phyloP scores from a whole-genome alignment of 306 rosid genomes.

The Cajanus cajan region DNA sequence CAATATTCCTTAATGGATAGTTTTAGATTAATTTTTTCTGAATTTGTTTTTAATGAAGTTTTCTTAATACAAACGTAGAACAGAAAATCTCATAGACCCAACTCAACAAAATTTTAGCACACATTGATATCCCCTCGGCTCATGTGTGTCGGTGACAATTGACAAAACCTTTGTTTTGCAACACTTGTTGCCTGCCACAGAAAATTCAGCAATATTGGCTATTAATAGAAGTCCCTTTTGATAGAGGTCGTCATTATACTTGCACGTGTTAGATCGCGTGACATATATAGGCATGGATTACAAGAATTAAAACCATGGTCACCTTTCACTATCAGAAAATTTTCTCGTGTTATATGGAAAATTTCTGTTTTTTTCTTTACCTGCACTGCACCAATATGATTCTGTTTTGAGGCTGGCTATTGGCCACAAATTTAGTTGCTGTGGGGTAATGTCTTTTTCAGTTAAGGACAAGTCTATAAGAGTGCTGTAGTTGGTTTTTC shows the following conservation, averaged over 20 bases:
- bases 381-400: constrained; percentile 17
- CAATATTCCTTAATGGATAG: no score
- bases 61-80: no score
- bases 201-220: not conserved
- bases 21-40: no score
- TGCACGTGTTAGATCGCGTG: constrained; percentile 1
- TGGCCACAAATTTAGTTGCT: constrained; percentile 14
- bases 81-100: no score
- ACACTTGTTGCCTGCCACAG: not conserved
- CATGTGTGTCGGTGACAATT: not conserved
- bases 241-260: constrained; percentile 10
- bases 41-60: no score
- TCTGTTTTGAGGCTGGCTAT: constrained; percentile 4
- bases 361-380: constrained; percentile 14
- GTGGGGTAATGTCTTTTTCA: constrained; percentile 14
- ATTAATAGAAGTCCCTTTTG: constrained; percentile 4
- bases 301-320: not conserved
- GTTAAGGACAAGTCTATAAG: constrained; percentile 10
- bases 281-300: not conserved
- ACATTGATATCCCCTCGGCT: not conserved
- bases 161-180: not conserved
- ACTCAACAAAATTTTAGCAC: not conserved
- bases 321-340: constrained; percentile 12
- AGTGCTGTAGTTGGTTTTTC: not conserved
- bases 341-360: not conserved